phyloP scores from a whole-genome alignment of 257 asterid species.

The Nicotiana paniculata region DNA sequence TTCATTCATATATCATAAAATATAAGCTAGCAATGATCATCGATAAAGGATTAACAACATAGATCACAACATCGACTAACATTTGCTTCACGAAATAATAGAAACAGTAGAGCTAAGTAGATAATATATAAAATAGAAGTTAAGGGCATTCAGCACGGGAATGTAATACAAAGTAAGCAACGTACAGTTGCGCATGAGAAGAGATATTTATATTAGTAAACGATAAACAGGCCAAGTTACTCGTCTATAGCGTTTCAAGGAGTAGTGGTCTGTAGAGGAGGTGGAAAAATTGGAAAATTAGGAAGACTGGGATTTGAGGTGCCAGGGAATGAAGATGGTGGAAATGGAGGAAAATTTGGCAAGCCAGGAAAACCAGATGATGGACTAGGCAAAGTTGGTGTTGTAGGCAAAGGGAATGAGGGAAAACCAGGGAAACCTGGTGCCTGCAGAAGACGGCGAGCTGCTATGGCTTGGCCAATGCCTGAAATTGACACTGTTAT shows the following conservation, averaged over 20 bases:
- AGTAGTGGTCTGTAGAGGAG: conserved; percentile 3
- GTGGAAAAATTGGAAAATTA: neutral
- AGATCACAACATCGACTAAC: neutral
- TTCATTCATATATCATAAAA: neutral
- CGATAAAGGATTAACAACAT: neutral
- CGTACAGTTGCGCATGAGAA: neutral
- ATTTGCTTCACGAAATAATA: neutral
- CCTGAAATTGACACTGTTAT: conserved; percentile 15
- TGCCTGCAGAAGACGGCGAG: conserved; percentile 19
- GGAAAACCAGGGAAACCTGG: neutral
- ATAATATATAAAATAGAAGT: neutral
- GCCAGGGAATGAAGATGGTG: conserved; percentile 17
- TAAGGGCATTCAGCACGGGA: neutral
- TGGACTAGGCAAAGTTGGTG: neutral
- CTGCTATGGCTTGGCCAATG: conserved; percentile 11
- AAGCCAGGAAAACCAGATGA: neutral
- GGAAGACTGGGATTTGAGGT: conserved; percentile 13
- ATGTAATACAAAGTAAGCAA: neutral
- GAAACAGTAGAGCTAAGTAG: neutral
- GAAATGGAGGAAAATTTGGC: conserved; percentile 6
- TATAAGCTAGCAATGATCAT: neutral
- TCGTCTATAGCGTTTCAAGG: neutral
- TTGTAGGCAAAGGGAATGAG: conserved; percentile 1
- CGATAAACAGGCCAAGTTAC: neutral
- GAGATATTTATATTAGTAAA: neutral